phyloP scores from a whole-genome alignment of 2,329 filamentous ascomycete species.

The Onygenales sp. region DNA sequence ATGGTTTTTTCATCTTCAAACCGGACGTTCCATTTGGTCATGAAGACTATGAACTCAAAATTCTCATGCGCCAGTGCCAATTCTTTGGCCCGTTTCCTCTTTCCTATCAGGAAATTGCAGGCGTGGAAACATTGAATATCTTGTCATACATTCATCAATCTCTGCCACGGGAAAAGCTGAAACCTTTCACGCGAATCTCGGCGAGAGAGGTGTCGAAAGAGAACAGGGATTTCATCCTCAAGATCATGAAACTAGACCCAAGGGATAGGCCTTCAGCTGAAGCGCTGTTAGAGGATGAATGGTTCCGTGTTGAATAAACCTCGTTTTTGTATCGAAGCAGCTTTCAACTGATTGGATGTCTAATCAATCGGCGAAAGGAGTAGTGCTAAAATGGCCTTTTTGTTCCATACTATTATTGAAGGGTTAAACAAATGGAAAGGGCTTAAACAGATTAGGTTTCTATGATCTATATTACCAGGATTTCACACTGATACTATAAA shows the following conservation, averaged over 20 bases:
- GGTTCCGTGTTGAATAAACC: background rate
- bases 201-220: background rate
- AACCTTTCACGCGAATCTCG: background rate
- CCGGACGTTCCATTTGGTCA: slow-evolving; percentile 4
- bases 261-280: slow-evolving; percentile 3
- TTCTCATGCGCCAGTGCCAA: slow-evolving; percentile 3
- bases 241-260: slow-evolving; percentile 1
- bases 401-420: too few relatives aligned
- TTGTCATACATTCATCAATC: slow-evolving; percentile 1
- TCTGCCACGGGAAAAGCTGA: background rate
- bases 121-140: background rate
- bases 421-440: too few relatives aligned
- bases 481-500: too few relatives aligned
- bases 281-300: slow-evolving; percentile 3
- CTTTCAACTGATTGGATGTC: too few relatives aligned
- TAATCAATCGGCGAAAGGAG: too few relatives aligned
- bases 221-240: background rate
- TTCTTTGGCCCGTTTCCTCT: slow-evolving; percentile 9
- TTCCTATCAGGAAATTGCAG: slow-evolving; percentile 1
- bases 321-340: too few relatives aligned
- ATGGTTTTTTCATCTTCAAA: slow-evolving; percentile 7
- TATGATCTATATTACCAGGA: too few relatives aligned
- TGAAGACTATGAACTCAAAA: slow-evolving; percentile 7
- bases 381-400: too few relatives aligned
- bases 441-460: too few relatives aligned